Percentiles rank a stretch among this genome's conserved stretches.
Conservation (phyloP, 768 basidiomycete genomes). For the Cyclocybe cylindracea region DNA sequence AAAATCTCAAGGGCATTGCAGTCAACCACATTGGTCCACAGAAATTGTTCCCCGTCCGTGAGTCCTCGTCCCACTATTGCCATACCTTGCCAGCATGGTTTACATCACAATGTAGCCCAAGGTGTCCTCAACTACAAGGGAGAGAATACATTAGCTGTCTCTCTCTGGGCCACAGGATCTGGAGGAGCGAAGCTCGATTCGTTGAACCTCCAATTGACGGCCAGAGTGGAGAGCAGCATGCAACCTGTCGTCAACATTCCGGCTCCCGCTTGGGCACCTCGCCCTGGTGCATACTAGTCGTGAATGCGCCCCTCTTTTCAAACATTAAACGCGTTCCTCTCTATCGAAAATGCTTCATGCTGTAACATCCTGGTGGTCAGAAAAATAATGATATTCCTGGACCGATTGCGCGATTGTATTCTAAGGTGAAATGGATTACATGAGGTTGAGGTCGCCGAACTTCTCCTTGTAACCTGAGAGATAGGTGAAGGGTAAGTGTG, state of each 20-base stretch:
- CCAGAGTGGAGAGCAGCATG: constrained; percentile 39
- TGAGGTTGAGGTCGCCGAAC: constrained; percentile 91
- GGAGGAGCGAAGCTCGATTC: constrained; percentile 44
- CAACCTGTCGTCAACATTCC: constrained; percentile 34
- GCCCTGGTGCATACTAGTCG: constrained; percentile 31
- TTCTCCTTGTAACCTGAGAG: constrained; percentile 87
- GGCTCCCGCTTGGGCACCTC: constrained; percentile 30
- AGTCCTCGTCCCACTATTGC: constrained; percentile 18
- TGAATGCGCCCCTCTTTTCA: no score
- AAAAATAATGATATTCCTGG: not conserved
- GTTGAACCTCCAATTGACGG: constrained; percentile 36
- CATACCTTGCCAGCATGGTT: constrained; percentile 40
- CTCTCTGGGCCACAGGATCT: constrained; percentile 43
- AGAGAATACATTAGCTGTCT: constrained; percentile 46
- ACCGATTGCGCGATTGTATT: constrained; percentile 5
- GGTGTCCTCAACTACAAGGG: constrained; percentile 52
- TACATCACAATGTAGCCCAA: constrained; percentile 33
- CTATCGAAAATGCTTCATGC: no score
- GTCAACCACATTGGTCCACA: constrained; percentile 47
- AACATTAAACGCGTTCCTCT: no score
- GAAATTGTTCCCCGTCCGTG: constrained; percentile 41
- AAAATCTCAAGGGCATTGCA: constrained; percentile 10
- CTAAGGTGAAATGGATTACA: constrained; percentile 52
- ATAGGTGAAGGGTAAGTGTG: not conserved
- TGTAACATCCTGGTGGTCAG: not conserved